Evolutionary conservation across 2,329 filamentous ascomycete species (phyloP).

Genomic region (Blastomyces gilchristii): DNA sequence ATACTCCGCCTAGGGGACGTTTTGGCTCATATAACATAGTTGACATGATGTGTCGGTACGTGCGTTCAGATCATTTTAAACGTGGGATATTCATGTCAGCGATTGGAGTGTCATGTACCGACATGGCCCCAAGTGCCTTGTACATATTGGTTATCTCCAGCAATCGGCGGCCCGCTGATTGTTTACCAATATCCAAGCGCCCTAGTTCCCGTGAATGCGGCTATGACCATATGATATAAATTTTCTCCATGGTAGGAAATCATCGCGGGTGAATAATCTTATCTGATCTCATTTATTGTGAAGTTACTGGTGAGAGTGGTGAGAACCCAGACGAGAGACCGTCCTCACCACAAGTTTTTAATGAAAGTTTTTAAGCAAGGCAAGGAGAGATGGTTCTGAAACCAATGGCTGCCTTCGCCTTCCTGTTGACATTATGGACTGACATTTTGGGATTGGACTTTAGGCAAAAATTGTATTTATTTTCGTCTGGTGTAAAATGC

Average conservation of each 20-base stretch:
- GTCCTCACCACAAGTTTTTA: neutral
- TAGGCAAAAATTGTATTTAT: neutral
- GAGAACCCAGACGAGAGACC: neutral
- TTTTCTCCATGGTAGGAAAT: neutral
- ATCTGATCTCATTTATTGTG: neutral
- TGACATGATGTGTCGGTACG: no score
- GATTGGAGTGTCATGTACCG: neutral
- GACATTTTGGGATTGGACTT: neutral
- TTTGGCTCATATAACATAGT: neutral
- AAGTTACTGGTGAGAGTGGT: neutral
- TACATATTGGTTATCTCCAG: neutral
- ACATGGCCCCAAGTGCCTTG: neutral
- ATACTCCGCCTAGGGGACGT: neutral
- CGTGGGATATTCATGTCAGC: neutral
- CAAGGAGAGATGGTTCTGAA: neutral
- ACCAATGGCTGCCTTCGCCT: neutral
- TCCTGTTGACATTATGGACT: neutral
- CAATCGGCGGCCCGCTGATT: neutral
- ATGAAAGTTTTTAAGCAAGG: neutral
- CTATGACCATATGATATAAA: no score
- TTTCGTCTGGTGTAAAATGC: neutral
- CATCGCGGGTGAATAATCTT: neutral
- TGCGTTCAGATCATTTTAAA: neutral
- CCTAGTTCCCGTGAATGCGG: neutral
- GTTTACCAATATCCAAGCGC: neutral